Evolutionary conservation across 2,329 filamentous ascomycete genomes (phyloP), one percentile per base, ranked within the genome.

Genomic region (Colletotrichum sp.): DNA sequence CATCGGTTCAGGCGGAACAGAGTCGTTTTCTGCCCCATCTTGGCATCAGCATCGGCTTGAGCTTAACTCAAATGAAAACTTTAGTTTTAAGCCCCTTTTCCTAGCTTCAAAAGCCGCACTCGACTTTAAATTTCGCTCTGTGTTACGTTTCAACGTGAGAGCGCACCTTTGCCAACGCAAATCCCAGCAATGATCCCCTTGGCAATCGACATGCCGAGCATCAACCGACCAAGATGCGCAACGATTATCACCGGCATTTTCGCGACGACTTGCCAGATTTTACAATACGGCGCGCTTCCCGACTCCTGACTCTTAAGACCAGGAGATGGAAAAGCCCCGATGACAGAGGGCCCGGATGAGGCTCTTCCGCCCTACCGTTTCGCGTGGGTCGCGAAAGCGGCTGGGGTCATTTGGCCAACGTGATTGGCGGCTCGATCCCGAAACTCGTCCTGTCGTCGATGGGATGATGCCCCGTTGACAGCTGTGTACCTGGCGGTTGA

Each of bases 401-500:
- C n/a, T 16, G 12, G 59, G 65, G 30, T 57, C n/a, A 28, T 18
- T 26, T 5, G 36, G 55, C 13, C 39, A 9, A 72, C 12, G 24
- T 64, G 69, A 68, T 73, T 72, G 69, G 73, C 14, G 43, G n/a
- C n/a, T 18, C 8, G 36, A 30, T 61, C n/a, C 70, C 43, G 57
- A 75, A 73, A 64, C 64, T 43, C 57, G 28, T 68, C 64, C 43
- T 60, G 64, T 52, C 43, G 9, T 73, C 24, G 18, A 75, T 73
- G 64, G 70, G 73, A 75, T 67, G 73, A 60, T 59, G 57, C 32
- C 64, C 32, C 55, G 57, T 72, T 72, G 72, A 68, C 61, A 75
- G 43, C 18, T 68, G 26, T 55, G 30, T 13, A 59, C 24, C 21
- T 36, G 32, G 21, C 57, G 64, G 64, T 36, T 67, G 39, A 64